These are phyloP conservation scores for Nakaseomyces kungkrabaensis DNA, from an alignment of 1,139 yeast genomes.

Conservation along the genomic window DNA sequence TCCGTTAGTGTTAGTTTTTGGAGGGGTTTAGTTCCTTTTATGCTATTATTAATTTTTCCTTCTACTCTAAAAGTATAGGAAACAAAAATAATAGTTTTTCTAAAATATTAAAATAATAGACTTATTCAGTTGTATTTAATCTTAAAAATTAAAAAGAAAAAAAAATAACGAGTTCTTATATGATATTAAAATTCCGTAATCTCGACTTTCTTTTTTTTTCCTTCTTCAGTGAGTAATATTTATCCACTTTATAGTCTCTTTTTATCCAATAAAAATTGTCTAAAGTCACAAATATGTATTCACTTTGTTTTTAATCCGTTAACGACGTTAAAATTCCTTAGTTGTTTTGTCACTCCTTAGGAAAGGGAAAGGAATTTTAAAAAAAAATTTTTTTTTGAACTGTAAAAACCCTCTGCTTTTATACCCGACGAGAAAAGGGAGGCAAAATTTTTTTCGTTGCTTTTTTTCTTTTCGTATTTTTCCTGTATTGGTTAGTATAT, in stretches of 20 bases:
- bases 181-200: no score
- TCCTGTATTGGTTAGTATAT: not conserved
- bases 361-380: not conserved
- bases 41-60: not conserved
- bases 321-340: not conserved
- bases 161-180: not conserved
- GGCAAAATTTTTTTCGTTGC: not conserved
- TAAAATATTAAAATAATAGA: not conserved
- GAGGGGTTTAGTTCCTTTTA: not conserved
- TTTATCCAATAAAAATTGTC: no score
- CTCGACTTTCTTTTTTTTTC: not conserved
- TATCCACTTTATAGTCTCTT: no score
- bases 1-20: not conserved
- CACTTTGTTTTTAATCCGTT: no score
- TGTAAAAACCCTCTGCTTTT: not conserved
- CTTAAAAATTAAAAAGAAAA: not conserved
- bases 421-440: not conserved
- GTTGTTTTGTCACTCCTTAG: not conserved
- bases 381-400: not conserved
- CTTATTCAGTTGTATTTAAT: slow-evolving; percentile 1
- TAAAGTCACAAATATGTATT: no score
- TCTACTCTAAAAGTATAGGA: not conserved
- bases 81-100: not conserved
- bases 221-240: not conserved
- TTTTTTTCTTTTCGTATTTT: not conserved